Evolutionary conservation across 495 filamentous ascomycete species (phyloP), one percentile per base, ranked within the genome.

Genomic region (Xanthoparmelia taractica): DNA sequence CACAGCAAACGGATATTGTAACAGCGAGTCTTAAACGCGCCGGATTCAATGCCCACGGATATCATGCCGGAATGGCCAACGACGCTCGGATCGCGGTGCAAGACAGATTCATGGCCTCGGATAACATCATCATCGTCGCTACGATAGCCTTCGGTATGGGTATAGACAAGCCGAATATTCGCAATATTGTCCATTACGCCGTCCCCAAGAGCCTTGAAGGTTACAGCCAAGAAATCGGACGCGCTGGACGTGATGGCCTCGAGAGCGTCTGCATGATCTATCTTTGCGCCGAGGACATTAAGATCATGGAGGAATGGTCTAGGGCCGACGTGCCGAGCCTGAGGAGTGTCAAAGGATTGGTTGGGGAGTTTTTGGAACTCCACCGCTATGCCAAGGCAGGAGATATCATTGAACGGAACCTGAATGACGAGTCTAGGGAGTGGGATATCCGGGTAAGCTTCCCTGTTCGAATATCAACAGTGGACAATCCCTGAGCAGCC

Each of bases 61-160:
- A 82, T 62, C 83, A 85, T 64, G 81, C 81, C 0, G 81, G 82
- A 0, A 77, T 85, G 74, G 65, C 70, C 3, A 68, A 72, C 4
- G 73, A 75, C 6, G 36, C 59, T 6, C 78, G 82, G 59, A 73
- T 68, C 4, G 40, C 65, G 5, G 68, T 78, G 12, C 83, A 86
- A 65, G 79, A 84, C 1, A 69, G 73, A 1, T 86, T 85, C 62
- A 82, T 85, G 80, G 69, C 67, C 8, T 69, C 70, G 15, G 68
- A 71, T 6, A 69, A 79, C 45, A 63, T 77, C 11, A 77, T 83
- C 25, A 80, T 84, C 36, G 80, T 82, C 10, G 82, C 81, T 20
- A 85, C 83, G 0, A 85, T 85, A 61, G 82, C 82, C 13, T 85
- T 85, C 43, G 82, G 82, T 20, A 84, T 84, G 81, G 82, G 81